Evolutionary conservation across 257 asterid genomes (phyloP).

Genomic region (Handroanthus guayacan): DNA sequence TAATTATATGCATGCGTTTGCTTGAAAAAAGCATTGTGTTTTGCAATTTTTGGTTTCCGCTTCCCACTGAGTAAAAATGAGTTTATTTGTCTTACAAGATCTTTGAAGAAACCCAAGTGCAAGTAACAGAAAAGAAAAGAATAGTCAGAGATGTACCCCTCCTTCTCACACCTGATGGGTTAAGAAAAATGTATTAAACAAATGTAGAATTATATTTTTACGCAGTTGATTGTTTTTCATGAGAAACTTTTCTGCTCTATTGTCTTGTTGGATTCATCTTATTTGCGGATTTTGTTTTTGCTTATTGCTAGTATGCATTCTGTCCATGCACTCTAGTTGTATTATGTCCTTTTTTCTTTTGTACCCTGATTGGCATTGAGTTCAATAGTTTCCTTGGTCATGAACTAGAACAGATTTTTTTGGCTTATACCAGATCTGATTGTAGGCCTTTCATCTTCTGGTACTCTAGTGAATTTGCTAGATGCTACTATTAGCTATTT

Average conservation of each 20-base stretch:
- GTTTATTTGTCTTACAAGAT: not conserved
- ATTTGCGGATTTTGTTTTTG: not conserved
- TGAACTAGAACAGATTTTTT: not conserved
- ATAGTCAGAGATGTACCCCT: slow-evolving; percentile 1
- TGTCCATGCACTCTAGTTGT: not conserved
- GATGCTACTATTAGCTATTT: slow-evolving; percentile 19
- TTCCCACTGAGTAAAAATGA: not conserved
- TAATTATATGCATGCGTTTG: slow-evolving; percentile 21
- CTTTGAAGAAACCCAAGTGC: not conserved
- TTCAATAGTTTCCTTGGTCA: slow-evolving; percentile 9
- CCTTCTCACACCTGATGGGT: too few species aligned
- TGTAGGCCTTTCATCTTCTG: not conserved
- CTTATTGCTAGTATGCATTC: not conserved
- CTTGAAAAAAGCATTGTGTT: not conserved
- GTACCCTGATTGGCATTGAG: not conserved
- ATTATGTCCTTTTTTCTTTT: not conserved
- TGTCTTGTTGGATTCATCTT: slow-evolving; percentile 5
- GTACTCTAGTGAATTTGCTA: not conserved
- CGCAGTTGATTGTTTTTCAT: too few species aligned
- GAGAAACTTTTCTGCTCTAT: not conserved
- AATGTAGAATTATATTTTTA: too few species aligned
- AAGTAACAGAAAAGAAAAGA: not conserved
- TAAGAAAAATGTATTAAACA: too few species aligned
- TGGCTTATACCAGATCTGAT: not conserved
- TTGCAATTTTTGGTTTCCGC: slow-evolving; percentile 1